A percentile compares a stretch with the other conserved stretches of the same genome.
Evolutionary conservation across 2,329 filamentous ascomycete species (phyloP).

Genomic region (Chalaropsis thielavioides): DNA sequence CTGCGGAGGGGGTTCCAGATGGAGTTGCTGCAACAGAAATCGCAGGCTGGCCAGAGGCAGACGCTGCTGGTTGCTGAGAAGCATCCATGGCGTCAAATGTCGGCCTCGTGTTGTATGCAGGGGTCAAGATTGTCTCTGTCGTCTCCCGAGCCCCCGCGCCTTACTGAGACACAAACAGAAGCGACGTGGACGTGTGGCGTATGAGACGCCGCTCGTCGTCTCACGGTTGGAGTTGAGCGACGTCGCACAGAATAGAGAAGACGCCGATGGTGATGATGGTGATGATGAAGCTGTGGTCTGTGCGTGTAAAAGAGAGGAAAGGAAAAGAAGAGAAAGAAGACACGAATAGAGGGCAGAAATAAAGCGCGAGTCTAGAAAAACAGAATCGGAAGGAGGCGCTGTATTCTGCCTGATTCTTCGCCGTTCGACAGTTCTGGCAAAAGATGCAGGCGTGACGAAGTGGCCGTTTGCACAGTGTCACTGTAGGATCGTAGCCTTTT

Average conservation of each 20-base stretch:
- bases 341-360: background rate
- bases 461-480: background rate
- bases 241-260: background rate
- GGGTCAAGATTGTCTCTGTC: background rate
- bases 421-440: background rate
- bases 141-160: background rate
- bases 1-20: background rate
- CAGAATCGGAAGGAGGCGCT: no score
- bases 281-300: background rate
- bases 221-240: background rate
- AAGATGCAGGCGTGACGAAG: background rate
- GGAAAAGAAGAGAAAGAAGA: background rate
- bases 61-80: background rate
- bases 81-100: background rate
- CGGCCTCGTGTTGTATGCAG: background rate
- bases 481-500: background rate
- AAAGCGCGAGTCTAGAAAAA: background rate
- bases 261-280: background rate
- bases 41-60: background rate
- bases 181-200: background rate
- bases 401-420: background rate
- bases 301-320: background rate
- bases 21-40: background rate
- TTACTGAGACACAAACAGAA: background rate
- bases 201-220: background rate